Evolutionary conservation across 2,329 filamentous ascomycete species (phyloP).

Genomic region (Calonectria multiphialidica): DNA sequence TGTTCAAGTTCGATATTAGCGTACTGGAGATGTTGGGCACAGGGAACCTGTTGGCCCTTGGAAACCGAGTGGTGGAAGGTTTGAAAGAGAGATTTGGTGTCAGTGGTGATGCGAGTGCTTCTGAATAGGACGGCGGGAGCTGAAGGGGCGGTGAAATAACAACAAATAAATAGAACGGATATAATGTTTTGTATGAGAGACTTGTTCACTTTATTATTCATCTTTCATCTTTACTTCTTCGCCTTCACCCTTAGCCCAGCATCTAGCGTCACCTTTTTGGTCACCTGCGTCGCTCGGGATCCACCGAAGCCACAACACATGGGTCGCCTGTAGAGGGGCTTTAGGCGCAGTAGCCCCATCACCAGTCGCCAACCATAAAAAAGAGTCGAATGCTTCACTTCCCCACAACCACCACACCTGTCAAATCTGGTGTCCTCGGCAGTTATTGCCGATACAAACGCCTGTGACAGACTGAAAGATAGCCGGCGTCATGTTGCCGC

Average conservation of each 20-base stretch:
- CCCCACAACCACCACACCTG: constrained; percentile 1
- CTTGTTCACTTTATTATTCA: no score
- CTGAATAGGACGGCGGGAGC: background rate
- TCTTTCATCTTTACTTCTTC: background rate
- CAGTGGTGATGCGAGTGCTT: background rate
- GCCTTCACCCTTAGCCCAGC: no score
- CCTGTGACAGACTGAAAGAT: background rate
- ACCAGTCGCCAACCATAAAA: background rate
- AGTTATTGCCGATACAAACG: background rate
- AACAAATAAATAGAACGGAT: no score
- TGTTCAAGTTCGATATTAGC: constrained; percentile 22
- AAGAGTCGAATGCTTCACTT: background rate
- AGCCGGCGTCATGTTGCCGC: background rate
- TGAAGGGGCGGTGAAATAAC: no score
- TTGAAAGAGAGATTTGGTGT: background rate
- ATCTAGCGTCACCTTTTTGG: no score
- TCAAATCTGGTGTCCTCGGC: background rate
- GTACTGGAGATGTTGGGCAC: constrained; percentile 31
- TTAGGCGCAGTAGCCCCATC: background rate
- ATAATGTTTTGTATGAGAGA: no score
- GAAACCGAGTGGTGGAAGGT: background rate
- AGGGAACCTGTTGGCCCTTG: constrained; percentile 6
- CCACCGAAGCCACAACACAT: background rate
- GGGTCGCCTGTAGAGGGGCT: background rate
- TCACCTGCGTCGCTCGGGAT: background rate